Conservation (phyloP, 139 green algal genomes). For the Volvox africanus region DNA sequence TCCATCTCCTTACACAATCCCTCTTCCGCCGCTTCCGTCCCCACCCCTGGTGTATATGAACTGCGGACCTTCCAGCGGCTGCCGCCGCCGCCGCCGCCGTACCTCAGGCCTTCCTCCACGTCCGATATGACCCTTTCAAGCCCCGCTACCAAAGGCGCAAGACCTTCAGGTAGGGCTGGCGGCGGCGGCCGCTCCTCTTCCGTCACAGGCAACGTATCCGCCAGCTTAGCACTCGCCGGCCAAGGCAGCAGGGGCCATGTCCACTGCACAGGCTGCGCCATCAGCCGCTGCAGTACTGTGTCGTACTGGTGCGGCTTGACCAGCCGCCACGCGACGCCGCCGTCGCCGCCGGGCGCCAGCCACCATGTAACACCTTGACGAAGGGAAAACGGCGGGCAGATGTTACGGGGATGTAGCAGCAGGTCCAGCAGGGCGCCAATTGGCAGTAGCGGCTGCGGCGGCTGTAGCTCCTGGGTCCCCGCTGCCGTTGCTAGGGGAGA, state of each 20-base stretch:
- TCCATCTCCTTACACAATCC: not conserved
- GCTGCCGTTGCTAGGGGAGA: too few relatives aligned
- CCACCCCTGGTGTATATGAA: not conserved
- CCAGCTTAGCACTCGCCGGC: not conserved
- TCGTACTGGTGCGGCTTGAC: not conserved
- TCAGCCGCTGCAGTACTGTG: constrained; percentile 17
- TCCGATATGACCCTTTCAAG: not conserved
- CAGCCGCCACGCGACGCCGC: not conserved
- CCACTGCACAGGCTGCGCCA: not conserved
- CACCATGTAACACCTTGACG: not conserved
- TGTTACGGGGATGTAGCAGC: constrained; percentile 21
- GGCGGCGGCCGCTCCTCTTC: not conserved
- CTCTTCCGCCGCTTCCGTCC: not conserved
- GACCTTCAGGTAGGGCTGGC: not conserved
- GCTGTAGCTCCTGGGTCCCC: not conserved
- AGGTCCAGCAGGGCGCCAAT: not conserved
- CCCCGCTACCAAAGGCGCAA: not conserved
- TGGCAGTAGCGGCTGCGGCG: not conserved
- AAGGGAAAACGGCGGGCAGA: not conserved
- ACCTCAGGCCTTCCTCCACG: constrained; percentile 7
- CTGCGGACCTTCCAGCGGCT: not conserved
- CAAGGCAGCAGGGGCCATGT: not conserved
- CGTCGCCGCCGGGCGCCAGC: constrained; percentile 3
- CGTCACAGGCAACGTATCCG: not conserved
- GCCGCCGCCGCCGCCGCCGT: not conserved